Base-by-base conservation (phyloP, 2,329 filamentous ascomycete genomes). In the Simplicillium sp. region DNA sequence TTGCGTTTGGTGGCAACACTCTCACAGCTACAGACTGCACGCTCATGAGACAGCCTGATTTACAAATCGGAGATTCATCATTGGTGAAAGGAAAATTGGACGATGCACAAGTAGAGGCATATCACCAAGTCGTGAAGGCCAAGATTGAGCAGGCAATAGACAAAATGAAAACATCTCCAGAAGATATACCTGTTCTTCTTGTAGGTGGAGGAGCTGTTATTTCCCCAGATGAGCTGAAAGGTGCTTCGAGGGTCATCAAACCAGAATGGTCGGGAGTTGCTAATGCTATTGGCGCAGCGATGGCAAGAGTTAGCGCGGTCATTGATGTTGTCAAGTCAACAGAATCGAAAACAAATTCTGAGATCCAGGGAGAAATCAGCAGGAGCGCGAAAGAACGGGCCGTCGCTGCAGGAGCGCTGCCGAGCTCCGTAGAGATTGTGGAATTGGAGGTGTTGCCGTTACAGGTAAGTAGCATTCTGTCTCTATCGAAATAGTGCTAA, bases 251-350 rank as follows among this genome's bases (percentile, higher is more conserved):
- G 28, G 71, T 81, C 2, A 55, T 78, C 35, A 76, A 72, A 46
- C 75, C 75, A 0, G 59, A 67, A 33, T 78, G 68, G 61, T 71
- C 74, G 2, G 69, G 68, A 3, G 74, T 82, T 2, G 78, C 79
- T 8, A 82, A 82, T 50, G 78, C 78, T 0, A 77, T 82, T 9
- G 78, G 78, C 2, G 78, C 77, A 8, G 77, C 78, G 1, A 78
- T 76, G 43, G 75, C 77, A 2, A 62, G 73, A 32, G 75, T 82
- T 2, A 77, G 72, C 43, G 68, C 70, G 1, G 66, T 71, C 0
- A 61, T 73, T 9, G 71, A 75, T 43, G 68, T 65, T 0, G 64
- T 74, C 17, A 66, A 70, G 42, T 69, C 66, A 0, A 73, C 68
- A 0, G 68, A 67, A 40, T 54, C 54, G 1, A 60, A 59, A 44